Evolutionary conservation across 495 filamentous ascomycete genomes (phyloP).

Genomic region (Lasiosphaeriaceae sp.): DNA sequence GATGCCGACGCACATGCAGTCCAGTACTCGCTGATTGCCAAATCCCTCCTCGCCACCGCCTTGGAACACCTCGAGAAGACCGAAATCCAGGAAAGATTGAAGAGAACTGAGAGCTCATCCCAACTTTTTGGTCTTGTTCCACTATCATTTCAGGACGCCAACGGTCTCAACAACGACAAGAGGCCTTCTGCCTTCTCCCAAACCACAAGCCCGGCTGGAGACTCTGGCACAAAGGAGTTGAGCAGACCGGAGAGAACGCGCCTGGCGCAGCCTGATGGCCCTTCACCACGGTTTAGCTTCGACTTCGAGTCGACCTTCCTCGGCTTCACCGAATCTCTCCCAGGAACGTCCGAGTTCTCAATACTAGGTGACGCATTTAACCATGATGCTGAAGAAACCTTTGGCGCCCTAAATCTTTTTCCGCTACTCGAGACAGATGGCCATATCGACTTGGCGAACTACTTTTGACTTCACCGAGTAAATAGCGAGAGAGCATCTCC

Average conservation of each 20-base stretch:
- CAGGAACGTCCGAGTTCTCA: slow-evolving; percentile 22
- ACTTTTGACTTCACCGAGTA: slow-evolving; percentile 24
- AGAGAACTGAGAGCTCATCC: slow-evolving; percentile 39
- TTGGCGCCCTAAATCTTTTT: slow-evolving; percentile 41
- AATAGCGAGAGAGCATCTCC: neutral
- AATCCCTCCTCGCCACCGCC: slow-evolving; percentile 38
- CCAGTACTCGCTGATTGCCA: slow-evolving; percentile 44
- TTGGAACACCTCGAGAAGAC: slow-evolving; percentile 34
- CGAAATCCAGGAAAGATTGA: slow-evolving; percentile 35
- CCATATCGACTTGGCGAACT: slow-evolving; percentile 42
- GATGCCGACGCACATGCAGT: slow-evolving; percentile 37
- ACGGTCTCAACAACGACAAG: neutral
- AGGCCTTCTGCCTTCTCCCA: neutral
- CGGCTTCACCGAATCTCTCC: slow-evolving; percentile 18
- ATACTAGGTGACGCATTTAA: slow-evolving; percentile 21
- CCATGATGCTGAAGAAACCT: slow-evolving; percentile 31
- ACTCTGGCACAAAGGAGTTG: neutral
- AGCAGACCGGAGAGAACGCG: slow-evolving; percentile 5
- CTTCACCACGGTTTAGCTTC: slow-evolving; percentile 16
- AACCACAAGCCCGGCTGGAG: neutral
- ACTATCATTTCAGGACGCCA: neutral
- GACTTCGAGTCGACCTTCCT: slow-evolving; percentile 27
- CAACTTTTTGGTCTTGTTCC: slow-evolving; percentile 42
- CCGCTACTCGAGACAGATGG: slow-evolving; percentile 41
- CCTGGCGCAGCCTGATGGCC: neutral